Conservation (phyloP, 2,329 filamentous ascomycete genomes). For the Aureobasidium subglaciale region DNA sequence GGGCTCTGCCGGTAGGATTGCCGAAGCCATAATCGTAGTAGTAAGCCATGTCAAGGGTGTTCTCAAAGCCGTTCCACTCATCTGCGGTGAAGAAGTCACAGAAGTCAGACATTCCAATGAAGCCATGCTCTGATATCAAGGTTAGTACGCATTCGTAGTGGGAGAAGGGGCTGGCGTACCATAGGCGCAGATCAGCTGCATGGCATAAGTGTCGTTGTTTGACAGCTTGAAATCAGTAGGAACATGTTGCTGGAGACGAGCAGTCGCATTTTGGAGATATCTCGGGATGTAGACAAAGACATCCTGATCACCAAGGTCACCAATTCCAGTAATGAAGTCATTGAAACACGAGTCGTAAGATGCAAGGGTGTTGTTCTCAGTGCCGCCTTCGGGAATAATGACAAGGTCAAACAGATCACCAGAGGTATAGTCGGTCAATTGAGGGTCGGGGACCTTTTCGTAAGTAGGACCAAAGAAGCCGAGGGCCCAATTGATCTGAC, state of each 20-base stretch:
- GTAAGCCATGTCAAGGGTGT: constrained; percentile 47
- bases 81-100: constrained; percentile 48
- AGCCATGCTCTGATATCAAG: constrained; percentile 32
- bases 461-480: constrained; percentile 48
- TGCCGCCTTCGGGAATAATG: constrained; percentile 44
- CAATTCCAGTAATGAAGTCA: constrained; percentile 30
- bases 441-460: constrained; percentile 31
- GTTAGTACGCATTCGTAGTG: background rate
- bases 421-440: constrained; percentile 34
- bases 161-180: constrained; percentile 19
- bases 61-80: constrained; percentile 50
- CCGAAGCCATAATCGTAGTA: constrained; percentile 39
- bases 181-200: constrained; percentile 48
- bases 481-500: constrained; percentile 46
- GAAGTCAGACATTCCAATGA: constrained; percentile 45
- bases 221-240: constrained; percentile 44
- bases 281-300: constrained; percentile 39
- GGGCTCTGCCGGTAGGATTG: constrained; percentile 45
- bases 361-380: constrained; percentile 48
- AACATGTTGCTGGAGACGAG: constrained; percentile 41
- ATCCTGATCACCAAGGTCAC: constrained; percentile 36
- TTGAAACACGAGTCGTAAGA: constrained; percentile 45
- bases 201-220: constrained; percentile 43
- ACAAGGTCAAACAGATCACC: constrained; percentile 40
- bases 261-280: constrained; percentile 41